Evolutionary conservation across 352 stramenopile genomes (phyloP), one percentile per base, ranked within the genome.

Genomic region (Phytophthora fragariae): DNA sequence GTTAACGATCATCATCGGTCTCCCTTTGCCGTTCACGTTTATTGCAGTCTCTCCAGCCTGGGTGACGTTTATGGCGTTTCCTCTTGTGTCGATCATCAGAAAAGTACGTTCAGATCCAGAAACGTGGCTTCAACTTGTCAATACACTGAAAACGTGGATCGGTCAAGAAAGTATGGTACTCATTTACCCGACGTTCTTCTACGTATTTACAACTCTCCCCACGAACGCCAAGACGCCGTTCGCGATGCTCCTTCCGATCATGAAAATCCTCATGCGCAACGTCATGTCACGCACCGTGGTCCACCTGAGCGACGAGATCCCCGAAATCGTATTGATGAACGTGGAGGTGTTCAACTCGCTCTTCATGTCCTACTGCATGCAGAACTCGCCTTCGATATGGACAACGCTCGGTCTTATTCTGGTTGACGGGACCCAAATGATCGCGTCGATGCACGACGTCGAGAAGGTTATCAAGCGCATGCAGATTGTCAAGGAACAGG

Each of bases 271-370:
- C 14, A 15, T 71, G 29, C 73, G 73, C 17, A 58, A 76, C 19
- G 24, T 70, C 15, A 71, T 72, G 63, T 72, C 63, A 6, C 57
- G 59, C 0, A 72, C 49, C 0, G 63, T 67, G 35, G 37, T 55
- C 5, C 71, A 73, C 33, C 15, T 80, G 27, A 57, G 53, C 2
- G 68, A 80, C 21, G 39, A 71, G n/a, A 67, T 72, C 8, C 72
- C 68, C 1, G 58, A 67, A 24, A 44, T 80, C 5, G 70, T 85
- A 10, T 70, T 83, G 21, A 76, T 84, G 70, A 84, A 76, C 24
- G 65, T 85, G 2, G 70, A 84, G 46, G 73, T 84, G 35, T 85
- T 79, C 33, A 80, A 76, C 47, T 74, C 78, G 9, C 61, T 84
- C 6, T 88, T 81, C 47, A 73, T 79, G 24, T 58, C 73, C 2